A percentile compares a stretch with the other conserved stretches of the same genome.
Conservation (phyloP, 2,329 filamentous ascomycete genomes). For the Fusarium sp. region DNA sequence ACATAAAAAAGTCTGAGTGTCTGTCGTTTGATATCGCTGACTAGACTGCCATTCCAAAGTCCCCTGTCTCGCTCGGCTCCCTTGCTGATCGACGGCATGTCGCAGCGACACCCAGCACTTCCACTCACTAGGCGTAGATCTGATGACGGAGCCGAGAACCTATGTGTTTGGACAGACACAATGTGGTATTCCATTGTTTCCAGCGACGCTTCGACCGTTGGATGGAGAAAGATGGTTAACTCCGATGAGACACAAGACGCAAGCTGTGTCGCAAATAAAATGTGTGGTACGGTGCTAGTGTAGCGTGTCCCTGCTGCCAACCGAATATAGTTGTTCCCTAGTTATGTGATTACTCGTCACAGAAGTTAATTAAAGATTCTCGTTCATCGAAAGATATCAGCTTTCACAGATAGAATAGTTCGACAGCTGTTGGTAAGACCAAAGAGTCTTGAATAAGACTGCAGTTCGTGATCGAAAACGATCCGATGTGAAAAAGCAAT, state of each 20-base stretch:
- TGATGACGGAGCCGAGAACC: neutral
- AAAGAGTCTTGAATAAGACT: constrained; percentile 10
- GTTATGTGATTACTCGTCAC: neutral
- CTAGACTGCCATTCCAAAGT: neutral
- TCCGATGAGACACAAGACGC: constrained; percentile 9
- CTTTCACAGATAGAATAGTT: neutral
- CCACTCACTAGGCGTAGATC: constrained; percentile 10
- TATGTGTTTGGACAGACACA: neutral
- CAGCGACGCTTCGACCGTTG: constrained; percentile 1
- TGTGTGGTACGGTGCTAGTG: constrained; percentile 2
- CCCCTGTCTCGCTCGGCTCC: constrained; percentile 12
- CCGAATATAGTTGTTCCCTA: neutral
- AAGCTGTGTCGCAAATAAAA: constrained; percentile 14
- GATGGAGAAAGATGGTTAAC: constrained; percentile 1
- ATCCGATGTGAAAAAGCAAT: constrained; percentile 29
- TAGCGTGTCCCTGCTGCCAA: constrained; percentile 12
- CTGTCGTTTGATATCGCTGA: neutral
- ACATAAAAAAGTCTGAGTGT: neutral
- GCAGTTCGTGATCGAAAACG: constrained; percentile 22
- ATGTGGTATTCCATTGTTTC: neutral
- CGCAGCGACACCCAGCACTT: neutral
- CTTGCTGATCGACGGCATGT: constrained; percentile 23
- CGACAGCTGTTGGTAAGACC: neutral
- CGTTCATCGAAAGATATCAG: neutral
- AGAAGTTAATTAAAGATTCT: neutral